Evolutionary conservation across 257 asterid genomes (phyloP), one percentile per base, ranked within the genome.

Genomic region (Plantago major): DNA sequence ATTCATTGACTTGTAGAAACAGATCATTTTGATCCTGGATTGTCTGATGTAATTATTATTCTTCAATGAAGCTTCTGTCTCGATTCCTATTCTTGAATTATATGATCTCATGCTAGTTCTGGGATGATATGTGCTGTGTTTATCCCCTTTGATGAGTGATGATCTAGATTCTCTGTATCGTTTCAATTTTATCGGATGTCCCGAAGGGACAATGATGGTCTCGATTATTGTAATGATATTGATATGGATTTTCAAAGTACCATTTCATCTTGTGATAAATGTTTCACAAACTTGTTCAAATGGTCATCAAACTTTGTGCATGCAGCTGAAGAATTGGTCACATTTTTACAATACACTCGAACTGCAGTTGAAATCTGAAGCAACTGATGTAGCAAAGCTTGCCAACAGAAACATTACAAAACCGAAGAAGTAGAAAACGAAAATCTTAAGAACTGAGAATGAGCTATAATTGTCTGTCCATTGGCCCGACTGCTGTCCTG

Each of bases 401-500:
- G 11, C 3, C 55, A 50, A 50, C 33, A 5, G 1, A 11, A 53
- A 53, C 58, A 53, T 53, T 1, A 22, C 58, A 0, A 53, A 42
- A 47, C 28, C 33, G 28, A 58, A 17, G 55, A 55, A 65, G 63
- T 49, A 46, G 58, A 74, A 47, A 33, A 17, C 6, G 55, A 43
- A 15, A 52, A 54, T 14, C 42, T 48, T 37, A 37, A 43, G 55
- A 69, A 19, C 46, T 43, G 9, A 13, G 1, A 12, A 49, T 7
- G 19, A 14, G 43, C n/a, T 52, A 42, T n/a, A n/a, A n/a, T 77
- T 74, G 81, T 75, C 59, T 71, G 63, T 76, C 78, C 72, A 86
- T 62, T 57, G 95, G 95, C 71, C 87, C 77, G 15, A 89, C 94
- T 0, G 84, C 89, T 54, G 95, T 87, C 86, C 79, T 87, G 81